phyloP scores from a whole-genome alignment of 371 early-diverging fungal genomes.

The Saksenaea oblongispora region DNA sequence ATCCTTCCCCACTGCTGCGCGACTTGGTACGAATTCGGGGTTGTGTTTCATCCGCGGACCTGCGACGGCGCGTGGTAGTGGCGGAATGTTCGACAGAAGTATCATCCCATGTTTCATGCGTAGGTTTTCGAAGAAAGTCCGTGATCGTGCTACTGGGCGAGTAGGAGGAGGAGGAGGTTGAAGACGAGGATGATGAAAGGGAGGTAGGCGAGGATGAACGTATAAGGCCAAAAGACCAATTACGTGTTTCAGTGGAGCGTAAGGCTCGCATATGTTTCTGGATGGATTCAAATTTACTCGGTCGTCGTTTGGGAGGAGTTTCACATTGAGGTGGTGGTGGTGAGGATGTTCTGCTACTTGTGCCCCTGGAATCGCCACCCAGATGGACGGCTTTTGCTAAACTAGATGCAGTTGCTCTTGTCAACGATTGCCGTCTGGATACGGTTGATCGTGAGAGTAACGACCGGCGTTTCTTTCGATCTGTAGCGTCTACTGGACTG shows the following conservation, averaged over 20 bases:
- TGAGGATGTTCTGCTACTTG: background rate
- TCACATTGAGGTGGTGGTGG: slow-evolving; percentile 2
- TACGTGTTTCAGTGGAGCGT: background rate
- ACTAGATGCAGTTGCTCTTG: slow-evolving; percentile 3
- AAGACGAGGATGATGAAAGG: background rate
- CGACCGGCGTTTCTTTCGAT: slow-evolving; percentile 1
- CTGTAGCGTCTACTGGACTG: background rate
- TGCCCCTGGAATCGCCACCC: slow-evolving; percentile 1
- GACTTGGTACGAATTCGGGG: slow-evolving; percentile 1
- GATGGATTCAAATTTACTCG: slow-evolving; percentile 4
- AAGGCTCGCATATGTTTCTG: slow-evolving; percentile 5
- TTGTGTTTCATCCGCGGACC: slow-evolving; percentile 1
- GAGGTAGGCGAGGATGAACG: background rate
- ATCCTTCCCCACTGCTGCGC: background rate
- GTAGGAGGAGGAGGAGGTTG: background rate
- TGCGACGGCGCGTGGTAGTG: background rate
- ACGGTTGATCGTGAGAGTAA: background rate
- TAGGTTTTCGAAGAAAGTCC: background rate
- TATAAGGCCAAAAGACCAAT: background rate
- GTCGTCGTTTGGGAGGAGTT: slow-evolving; percentile 1
- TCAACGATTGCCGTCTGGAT: background rate
- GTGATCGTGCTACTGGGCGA: background rate
- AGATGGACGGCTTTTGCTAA: slow-evolving; percentile 1
- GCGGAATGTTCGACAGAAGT: background rate
- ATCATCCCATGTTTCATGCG: background rate